A percentile compares a stretch with the other conserved stretches of the same genome.
phyloP scores from a whole-genome alignment of 2,329 filamentous ascomycete species.

The Immersiporthe knoxdaviesiana region DNA sequence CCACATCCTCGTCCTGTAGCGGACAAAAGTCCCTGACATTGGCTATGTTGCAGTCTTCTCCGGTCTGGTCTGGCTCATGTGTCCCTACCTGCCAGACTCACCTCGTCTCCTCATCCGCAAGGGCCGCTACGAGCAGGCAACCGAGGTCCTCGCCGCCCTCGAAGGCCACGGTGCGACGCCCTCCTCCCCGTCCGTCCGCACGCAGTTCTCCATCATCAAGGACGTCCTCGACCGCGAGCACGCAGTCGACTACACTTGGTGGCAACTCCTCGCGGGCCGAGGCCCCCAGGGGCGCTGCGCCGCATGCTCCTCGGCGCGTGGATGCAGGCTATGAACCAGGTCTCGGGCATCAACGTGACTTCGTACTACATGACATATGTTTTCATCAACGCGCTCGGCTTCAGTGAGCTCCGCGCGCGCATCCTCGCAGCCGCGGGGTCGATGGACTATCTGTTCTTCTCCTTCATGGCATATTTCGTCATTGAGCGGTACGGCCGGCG shows the following conservation, averaged over 20 bases:
- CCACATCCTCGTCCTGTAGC: background rate
- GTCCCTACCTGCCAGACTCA: conserved; percentile 32
- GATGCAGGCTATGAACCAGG: conserved; percentile 39
- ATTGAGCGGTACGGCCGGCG: conserved; percentile 43
- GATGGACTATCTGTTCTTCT: conserved; percentile 40
- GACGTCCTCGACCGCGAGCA: conserved; percentile 47
- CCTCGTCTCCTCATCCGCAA: conserved; percentile 33
- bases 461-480: conserved; percentile 31
- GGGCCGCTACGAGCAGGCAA: conserved; percentile 30
- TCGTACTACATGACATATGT: conserved; percentile 40
- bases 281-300: conserved; percentile 31
- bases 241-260: conserved; percentile 48
- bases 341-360: conserved; percentile 25
- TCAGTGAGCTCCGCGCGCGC: conserved; percentile 39
- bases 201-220: conserved; percentile 41
- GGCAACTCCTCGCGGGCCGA: conserved; percentile 45
- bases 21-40: conserved; percentile 32
- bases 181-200: conserved; percentile 35
- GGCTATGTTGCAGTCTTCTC: conserved; percentile 40
- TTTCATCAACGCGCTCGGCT: conserved; percentile 45
- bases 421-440: conserved; percentile 50
- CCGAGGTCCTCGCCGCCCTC: conserved; percentile 34
- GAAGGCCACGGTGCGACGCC: conserved; percentile 38
- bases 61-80: conserved; percentile 34
- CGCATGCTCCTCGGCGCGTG: conserved; percentile 44